Conservation (phyloP, 139 green algal species). For the Marvania coccoides region DNA sequence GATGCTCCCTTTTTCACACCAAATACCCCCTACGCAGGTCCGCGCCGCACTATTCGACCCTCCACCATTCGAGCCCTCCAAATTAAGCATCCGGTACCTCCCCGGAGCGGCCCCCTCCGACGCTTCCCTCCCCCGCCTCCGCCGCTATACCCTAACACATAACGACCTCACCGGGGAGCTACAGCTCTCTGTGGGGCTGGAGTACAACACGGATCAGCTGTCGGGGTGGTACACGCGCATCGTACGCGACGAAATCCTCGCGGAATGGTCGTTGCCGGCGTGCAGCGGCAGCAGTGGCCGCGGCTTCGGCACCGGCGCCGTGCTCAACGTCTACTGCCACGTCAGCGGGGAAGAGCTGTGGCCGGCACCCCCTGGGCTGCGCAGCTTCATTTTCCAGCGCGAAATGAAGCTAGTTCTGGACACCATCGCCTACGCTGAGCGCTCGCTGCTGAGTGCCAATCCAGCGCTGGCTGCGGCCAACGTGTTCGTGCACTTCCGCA, state of each 20-base stretch:
- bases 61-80: conserved; percentile 50
- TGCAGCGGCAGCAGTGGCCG: background rate
- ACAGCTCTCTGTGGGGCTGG: conserved; percentile 58
- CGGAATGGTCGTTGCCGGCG: conserved; percentile 58
- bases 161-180: conserved; percentile 84
- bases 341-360: conserved; percentile 78
- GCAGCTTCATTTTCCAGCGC: conserved; percentile 83
- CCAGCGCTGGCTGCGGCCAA: conserved; percentile 35
- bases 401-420: conserved; percentile 89
- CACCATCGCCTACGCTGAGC: conserved; percentile 65
- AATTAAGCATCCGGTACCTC: conserved; percentile 48
- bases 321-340: conserved; percentile 83
- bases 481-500: conserved; percentile 74
- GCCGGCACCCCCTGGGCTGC: conserved; percentile 70
- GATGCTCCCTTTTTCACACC: no score
- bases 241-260: conserved; percentile 75
- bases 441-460: conserved; percentile 34
- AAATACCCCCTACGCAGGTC: background rate
- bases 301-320: background rate
- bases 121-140: background rate
- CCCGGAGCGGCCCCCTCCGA: conserved; percentile 4
- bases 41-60: conserved; percentile 46
- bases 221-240: conserved; percentile 58
- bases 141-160: conserved; percentile 88
- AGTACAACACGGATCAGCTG: conserved; percentile 75